phyloP scores from a whole-genome alignment of 1,284 basidiomycete genomes.

The Trametes hirsuta region DNA sequence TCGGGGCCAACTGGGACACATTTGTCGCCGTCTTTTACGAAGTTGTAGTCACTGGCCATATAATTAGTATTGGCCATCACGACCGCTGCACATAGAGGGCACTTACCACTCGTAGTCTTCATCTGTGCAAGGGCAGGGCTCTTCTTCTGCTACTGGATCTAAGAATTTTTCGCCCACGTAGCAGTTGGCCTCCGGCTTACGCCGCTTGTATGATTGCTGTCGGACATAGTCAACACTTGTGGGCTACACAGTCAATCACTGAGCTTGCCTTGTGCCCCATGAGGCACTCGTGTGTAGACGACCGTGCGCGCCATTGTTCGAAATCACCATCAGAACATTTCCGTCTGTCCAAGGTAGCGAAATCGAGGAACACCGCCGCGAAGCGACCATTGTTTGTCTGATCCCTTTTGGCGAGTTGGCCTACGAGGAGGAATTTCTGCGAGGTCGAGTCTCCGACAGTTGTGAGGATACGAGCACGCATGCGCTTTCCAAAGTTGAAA shows the following conservation, averaged over 20 bases:
- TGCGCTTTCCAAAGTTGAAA: constrained; percentile 69
- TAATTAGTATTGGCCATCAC: not conserved
- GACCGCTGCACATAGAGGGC: not conserved
- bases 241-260: not conserved
- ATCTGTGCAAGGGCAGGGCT: constrained; percentile 83
- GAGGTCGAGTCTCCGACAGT: constrained; percentile 93
- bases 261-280: constrained; percentile 89
- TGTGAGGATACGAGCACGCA: constrained; percentile 79
- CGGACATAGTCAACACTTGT: not conserved
- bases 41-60: constrained; percentile 84
- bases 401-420: constrained; percentile 71
- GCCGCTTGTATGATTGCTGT: constrained; percentile 91
- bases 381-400: constrained; percentile 64
- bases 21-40: constrained; percentile 66
- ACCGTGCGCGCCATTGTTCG: constrained; percentile 88
- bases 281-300: constrained; percentile 74
- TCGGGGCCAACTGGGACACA: constrained; percentile 88
- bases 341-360: constrained; percentile 67
- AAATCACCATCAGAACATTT: constrained; percentile 81
- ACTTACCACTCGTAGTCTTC: constrained; percentile 92
- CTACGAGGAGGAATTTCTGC: constrained; percentile 89
- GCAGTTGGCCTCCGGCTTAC: constrained; percentile 86
- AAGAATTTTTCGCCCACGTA: constrained; percentile 92
- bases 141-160: constrained; percentile 84
- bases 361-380: constrained; percentile 84